phyloP scores from a whole-genome alignment of 768 basidiomycete species.

The Mycena polygramma region DNA sequence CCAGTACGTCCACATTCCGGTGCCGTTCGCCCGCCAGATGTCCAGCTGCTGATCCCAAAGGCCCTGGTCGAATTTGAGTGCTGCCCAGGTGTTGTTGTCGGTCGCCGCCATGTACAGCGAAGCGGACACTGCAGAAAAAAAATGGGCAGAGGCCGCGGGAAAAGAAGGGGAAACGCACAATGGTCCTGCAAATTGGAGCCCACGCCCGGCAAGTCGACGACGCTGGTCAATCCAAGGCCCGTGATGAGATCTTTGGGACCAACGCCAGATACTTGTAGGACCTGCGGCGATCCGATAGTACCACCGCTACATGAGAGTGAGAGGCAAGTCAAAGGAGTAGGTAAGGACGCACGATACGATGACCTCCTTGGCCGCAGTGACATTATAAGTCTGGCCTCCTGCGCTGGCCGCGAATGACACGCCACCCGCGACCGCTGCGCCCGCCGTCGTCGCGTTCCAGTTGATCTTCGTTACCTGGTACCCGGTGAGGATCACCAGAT shows the following conservation, averaged over 20 bases:
- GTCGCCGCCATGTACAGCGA: slow-evolving; percentile 32
- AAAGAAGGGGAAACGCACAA: slow-evolving; percentile 12
- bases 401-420: slow-evolving; percentile 36
- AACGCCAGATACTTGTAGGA: slow-evolving; percentile 37
- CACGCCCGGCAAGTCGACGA: slow-evolving; percentile 37
- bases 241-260: slow-evolving; percentile 28
- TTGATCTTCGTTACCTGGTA: slow-evolving; percentile 36
- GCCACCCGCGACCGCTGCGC: slow-evolving; percentile 34
- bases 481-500: slow-evolving; percentile 36
- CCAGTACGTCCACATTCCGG: slow-evolving; percentile 39
- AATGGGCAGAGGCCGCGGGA: neutral
- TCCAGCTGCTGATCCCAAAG: slow-evolving; percentile 33
- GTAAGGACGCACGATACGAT: slow-evolving; percentile 32
- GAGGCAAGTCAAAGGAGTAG: neutral
- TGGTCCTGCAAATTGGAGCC: slow-evolving; percentile 37
- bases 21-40: slow-evolving; percentile 33
- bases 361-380: slow-evolving; percentile 38
- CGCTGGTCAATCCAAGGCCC: slow-evolving; percentile 30
- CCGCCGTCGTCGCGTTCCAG: slow-evolving; percentile 34
- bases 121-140: slow-evolving; percentile 11
- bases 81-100: slow-evolving; percentile 34
- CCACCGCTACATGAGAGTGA: slow-evolving; percentile 24
- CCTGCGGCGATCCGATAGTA: slow-evolving; percentile 32
- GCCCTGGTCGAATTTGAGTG: slow-evolving; percentile 23
- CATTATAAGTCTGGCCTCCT: slow-evolving; percentile 20